A percentile compares a stretch with the other conserved stretches of the same genome.
These are phyloP conservation scores for Plasmopara viticola DNA, from an alignment of 352 stramenopile genomes.

Conservation along the genomic window DNA sequence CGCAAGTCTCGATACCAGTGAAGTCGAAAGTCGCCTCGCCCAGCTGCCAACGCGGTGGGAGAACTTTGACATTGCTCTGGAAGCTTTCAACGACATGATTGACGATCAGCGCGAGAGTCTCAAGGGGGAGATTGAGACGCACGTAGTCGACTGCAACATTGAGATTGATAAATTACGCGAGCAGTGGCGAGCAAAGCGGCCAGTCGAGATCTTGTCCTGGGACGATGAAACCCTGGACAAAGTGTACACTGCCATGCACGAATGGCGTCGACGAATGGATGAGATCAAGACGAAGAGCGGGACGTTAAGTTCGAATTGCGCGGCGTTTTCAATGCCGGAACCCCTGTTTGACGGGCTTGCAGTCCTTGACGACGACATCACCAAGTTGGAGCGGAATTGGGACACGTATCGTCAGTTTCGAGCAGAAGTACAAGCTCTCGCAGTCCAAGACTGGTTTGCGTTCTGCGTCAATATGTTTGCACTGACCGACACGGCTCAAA, in stretches of 20 bases:
- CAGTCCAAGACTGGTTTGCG: conserved; percentile 88
- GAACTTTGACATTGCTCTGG: conserved; percentile 91
- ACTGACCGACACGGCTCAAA: conserved; percentile 86
- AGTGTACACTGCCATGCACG: conserved; percentile 77
- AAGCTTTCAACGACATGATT: conserved; percentile 95
- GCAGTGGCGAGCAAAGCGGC: conserved; percentile 84
- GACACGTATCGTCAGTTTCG: conserved; percentile 83
- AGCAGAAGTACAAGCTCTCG: conserved; percentile 64
- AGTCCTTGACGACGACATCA: conserved; percentile 71
- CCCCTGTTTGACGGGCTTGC: conserved; percentile 81
- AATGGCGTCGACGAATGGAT: conserved; percentile 82
- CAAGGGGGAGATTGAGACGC: conserved; percentile 83
- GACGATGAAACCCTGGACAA: conserved; percentile 58
- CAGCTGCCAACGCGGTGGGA: conserved; percentile 87
- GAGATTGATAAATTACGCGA: conserved; percentile 88
- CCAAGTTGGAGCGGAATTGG: conserved; percentile 71
- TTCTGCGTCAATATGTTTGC: conserved; percentile 92
- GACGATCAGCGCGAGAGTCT: conserved; percentile 90
- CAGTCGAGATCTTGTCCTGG: conserved; percentile 78
- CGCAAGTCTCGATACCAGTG: conserved; percentile 60
- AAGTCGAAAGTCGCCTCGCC: conserved; percentile 61
- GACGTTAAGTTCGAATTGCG: conserved; percentile 76
- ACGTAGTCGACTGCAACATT: conserved; percentile 86
- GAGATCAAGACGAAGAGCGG: conserved; percentile 51
- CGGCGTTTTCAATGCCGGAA: conserved; percentile 80